A percentile compares a stretch with the other conserved stretches of the same genome.
Conservation (phyloP, 2,329 filamentous ascomycete genomes). For the Gaeumannomyces sp. region DNA sequence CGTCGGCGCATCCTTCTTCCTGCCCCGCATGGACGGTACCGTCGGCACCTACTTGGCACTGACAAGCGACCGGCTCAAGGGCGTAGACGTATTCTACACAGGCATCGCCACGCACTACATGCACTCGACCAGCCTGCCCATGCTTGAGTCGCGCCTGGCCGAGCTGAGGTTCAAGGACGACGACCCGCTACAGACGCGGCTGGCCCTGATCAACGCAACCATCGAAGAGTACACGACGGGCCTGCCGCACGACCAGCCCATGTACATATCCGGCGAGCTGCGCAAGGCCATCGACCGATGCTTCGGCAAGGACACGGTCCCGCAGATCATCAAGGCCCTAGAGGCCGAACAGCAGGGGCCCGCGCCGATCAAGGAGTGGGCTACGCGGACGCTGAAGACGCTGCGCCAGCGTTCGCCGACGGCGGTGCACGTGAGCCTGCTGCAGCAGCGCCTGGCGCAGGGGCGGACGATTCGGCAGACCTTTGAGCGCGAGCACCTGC, state of each 20-base stretch:
- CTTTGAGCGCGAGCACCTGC: constrained; percentile 79
- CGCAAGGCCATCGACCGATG: constrained; percentile 80
- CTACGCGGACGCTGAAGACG: constrained; percentile 66
- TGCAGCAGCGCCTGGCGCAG: constrained; percentile 71
- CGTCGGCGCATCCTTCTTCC: constrained; percentile 92
- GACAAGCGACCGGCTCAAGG: constrained; percentile 76
- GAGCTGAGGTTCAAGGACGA: constrained; percentile 86
- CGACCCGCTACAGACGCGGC: constrained; percentile 54
- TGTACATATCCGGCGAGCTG: constrained; percentile 60
- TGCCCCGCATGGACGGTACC: constrained; percentile 80
- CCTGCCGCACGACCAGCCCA: constrained; percentile 67
- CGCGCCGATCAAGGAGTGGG: constrained; percentile 63
- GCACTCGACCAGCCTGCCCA: constrained; percentile 78
- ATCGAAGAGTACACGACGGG: constrained; percentile 89
- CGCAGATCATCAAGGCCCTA: constrained; percentile 65
- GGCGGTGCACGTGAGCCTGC: constrained; percentile 74
- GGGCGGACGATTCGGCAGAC: constrained; percentile 77
- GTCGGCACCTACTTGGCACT: constrained; percentile 89
- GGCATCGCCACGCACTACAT: constrained; percentile 95
- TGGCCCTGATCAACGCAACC: constrained; percentile 72
- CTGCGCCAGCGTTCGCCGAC: constrained; percentile 78
- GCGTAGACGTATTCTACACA: constrained; percentile 81
- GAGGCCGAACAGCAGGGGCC: constrained; percentile 33
- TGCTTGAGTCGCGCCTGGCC: constrained; percentile 76
- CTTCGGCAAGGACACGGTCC: constrained; percentile 62